phyloP scores from a whole-genome alignment of 2,329 filamentous ascomycete species.

The Calycina marina region DNA sequence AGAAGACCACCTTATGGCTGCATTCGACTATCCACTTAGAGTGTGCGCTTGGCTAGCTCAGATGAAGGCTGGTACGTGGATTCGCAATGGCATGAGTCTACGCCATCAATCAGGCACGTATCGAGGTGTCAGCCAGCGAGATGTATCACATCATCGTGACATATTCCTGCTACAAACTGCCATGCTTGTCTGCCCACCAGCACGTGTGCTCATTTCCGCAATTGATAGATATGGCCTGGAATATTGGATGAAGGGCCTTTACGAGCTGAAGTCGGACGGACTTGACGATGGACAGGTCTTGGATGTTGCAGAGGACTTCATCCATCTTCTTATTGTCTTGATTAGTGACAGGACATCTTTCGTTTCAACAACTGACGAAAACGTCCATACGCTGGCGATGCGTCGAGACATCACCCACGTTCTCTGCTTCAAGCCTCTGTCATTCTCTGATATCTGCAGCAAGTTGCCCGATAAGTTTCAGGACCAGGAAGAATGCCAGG shows the following conservation, averaged over 20 bases:
- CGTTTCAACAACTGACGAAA: constrained; percentile 50
- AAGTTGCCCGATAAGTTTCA: constrained; percentile 81
- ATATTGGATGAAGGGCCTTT: constrained; percentile 74
- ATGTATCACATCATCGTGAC: constrained; percentile 88
- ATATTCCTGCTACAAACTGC: constrained; percentile 89
- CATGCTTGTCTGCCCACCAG: constrained; percentile 71
- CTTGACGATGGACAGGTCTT: constrained; percentile 81
- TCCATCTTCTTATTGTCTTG: constrained; percentile 81
- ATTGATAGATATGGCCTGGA: constrained; percentile 84
- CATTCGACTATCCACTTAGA: constrained; percentile 85
- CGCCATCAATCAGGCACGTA: constrained; percentile 93
- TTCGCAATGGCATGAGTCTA: constrained; percentile 89
- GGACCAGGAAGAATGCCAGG: constrained; percentile 77
- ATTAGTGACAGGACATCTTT: constrained; percentile 79
- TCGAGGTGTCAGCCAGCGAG: constrained; percentile 72
- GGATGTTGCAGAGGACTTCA: constrained; percentile 89
- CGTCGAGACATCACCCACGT: constrained; percentile 85
- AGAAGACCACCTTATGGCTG: constrained; percentile 71
- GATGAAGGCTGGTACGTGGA: constrained; percentile 98
- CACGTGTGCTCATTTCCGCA: constrained; percentile 72
- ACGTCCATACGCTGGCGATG: constrained; percentile 54
- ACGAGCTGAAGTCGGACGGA: constrained; percentile 53
- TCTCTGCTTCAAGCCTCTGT: constrained; percentile 88
- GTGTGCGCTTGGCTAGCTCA: constrained; percentile 95
- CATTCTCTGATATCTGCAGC: constrained; percentile 79